Conservation (phyloP, 192 early-diverging fungal species). For the Coemansia sp. region DNA sequence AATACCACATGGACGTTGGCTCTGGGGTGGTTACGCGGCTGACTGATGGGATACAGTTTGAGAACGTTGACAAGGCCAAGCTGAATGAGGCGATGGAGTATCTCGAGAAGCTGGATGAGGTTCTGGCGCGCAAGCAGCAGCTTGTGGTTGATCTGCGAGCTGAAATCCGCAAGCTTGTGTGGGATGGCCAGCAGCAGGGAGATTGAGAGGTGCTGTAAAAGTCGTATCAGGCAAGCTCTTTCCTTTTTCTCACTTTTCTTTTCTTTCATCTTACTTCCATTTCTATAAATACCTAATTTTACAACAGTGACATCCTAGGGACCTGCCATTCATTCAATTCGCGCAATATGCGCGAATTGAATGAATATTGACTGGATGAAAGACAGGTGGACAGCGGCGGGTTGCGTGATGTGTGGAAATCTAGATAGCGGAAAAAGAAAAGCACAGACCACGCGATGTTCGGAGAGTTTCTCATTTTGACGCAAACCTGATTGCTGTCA, state of each 20-base stretch:
- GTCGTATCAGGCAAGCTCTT: too few species aligned
- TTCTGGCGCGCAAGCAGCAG: conserved; percentile 60
- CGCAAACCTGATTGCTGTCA: background rate
- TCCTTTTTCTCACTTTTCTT: background rate
- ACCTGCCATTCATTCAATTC: too few species aligned
- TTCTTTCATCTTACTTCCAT: background rate
- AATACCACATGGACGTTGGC: conserved; percentile 38
- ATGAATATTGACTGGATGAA: too few species aligned
- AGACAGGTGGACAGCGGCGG: too few species aligned
- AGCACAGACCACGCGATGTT: conserved; percentile 8
- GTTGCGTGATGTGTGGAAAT: too few species aligned
- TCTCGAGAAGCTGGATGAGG: conserved; percentile 58
- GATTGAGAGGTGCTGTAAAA: too few species aligned
- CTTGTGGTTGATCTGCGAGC: conserved; percentile 51
- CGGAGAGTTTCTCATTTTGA: background rate
- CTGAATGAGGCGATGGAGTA: conserved; percentile 66
- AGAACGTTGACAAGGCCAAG: conserved; percentile 57
- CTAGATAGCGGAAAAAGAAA: background rate
- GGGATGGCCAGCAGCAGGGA: conserved; percentile 15
- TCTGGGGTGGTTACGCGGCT: conserved; percentile 39
- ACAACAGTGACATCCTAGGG: too few species aligned
- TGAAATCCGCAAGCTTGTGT: conserved; percentile 43
- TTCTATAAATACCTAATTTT: too few species aligned
- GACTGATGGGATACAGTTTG: conserved; percentile 38
- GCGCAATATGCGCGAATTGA: too few species aligned